Evolutionary conservation across 139 green algal species (phyloP), one percentile per base, ranked within the genome.

Genomic region (Nannochloris sp.): DNA sequence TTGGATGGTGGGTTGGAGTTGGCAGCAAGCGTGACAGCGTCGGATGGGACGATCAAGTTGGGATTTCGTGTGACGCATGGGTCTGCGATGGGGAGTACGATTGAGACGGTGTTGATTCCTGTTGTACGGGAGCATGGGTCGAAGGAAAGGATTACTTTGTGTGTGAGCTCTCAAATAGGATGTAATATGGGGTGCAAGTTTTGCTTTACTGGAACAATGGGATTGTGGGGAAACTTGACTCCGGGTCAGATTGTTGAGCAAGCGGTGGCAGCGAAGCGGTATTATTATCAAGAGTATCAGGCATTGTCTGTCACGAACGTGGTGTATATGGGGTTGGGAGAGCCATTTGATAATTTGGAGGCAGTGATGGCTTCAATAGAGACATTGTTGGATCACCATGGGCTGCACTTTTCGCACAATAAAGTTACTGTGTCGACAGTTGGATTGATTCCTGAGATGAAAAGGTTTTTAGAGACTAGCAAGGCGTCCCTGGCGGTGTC

Each of bases 261-360:
- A 80, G 78, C 86, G 48, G 67, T 88, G 7, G 71, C 76, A 40
- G 82, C 80, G 3, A 53, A 69, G 18, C 62, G 79, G 5, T 40
- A 40, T 40, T 40, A 40, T 40, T 40, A 40, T 40, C 34, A 40
- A 40, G 34, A 40, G 34, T 8, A 40, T 40, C 34, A 40, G 8
- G 34, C 34, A 14, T 40, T 40, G 34, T 40, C 34, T 16, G 70
- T 92, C 44, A 87, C 71, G 36, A 94, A 95, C 66, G 46, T 95
- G 1, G 89, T 95, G 8, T 95, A 88, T 69, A 95, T 95, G 88
- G 81, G 78, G 19, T 87, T 86, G 79, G 84, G 85, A 2, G 88
- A 95, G 75, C 88, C 88, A 10, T 40, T 95, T 58, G 76, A 96
- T 72, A 95, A 95, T 72, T 31, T 78, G 34, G 67, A 73, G 0